These are phyloP conservation scores for Ceratobasidium sp. DNA, from an alignment of 1,284 basidiomycete species.

Conservation along the genomic window DNA sequence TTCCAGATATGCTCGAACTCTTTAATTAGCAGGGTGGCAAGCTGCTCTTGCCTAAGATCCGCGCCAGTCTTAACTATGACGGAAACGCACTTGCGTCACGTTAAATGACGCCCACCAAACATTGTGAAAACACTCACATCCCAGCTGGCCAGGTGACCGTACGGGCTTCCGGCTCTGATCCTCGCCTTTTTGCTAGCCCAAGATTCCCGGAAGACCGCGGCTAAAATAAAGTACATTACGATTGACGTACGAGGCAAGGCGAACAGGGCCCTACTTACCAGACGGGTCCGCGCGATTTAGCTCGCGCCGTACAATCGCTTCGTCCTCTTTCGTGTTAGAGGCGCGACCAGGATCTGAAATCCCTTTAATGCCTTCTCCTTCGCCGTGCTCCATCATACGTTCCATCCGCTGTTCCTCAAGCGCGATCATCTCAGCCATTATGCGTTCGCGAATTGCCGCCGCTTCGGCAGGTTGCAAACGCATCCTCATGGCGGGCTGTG, in stretches of 20 bases:
- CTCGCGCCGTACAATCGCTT: constrained; percentile 91
- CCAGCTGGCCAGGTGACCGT: constrained; percentile 89
- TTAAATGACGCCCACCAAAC: constrained; percentile 67
- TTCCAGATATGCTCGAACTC: constrained; percentile 95
- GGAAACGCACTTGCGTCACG: constrained; percentile 74
- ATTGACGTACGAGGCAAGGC: not conserved
- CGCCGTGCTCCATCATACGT: constrained; percentile 83
- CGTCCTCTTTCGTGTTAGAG: constrained; percentile 83
- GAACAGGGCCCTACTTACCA: constrained; percentile 61
- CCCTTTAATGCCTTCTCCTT: constrained; percentile 69
- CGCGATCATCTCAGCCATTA: constrained; percentile 99
- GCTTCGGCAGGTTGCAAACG: constrained; percentile 84
- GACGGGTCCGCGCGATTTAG: constrained; percentile 98
- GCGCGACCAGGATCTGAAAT: constrained; percentile 58
- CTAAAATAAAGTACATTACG: constrained; percentile 50
- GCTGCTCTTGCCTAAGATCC: constrained; percentile 96
- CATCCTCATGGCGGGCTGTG: constrained; percentile 64
- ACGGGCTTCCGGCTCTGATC: constrained; percentile 92
- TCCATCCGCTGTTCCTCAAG: constrained; percentile 97
- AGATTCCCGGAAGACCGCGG: constrained; percentile 93
- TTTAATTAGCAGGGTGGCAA: constrained; percentile 94
- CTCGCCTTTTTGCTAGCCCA: constrained; percentile 96
- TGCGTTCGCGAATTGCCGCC: constrained; percentile 90
- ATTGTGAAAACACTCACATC: constrained; percentile 58
- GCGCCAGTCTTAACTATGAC: constrained; percentile 99